A percentile compares a stretch with the other conserved stretches of the same genome.
Conservation (phyloP, 768 basidiomycete genomes). For the Candolleomyces efflorescens region DNA sequence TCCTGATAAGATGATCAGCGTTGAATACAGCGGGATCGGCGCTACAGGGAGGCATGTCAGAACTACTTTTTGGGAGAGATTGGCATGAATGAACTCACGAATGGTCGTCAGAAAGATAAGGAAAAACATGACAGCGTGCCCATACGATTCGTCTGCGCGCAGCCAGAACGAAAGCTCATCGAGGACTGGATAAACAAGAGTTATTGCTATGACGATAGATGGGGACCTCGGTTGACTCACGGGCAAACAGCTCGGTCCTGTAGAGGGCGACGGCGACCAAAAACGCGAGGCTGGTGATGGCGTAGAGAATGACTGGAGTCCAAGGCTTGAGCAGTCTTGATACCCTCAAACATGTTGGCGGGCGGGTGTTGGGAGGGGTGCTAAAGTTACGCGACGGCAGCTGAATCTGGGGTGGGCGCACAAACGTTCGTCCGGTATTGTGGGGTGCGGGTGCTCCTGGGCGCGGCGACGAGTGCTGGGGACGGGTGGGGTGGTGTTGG, state of each 20-base stretch:
- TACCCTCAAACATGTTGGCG: conserved; percentile 48
- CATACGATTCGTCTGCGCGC: conserved; percentile 64
- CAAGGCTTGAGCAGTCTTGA: conserved; percentile 63
- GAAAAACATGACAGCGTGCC: conserved; percentile 73
- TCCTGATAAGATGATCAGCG: conserved; percentile 86
- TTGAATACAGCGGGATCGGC: conserved; percentile 89
- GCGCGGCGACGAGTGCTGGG: not conserved
- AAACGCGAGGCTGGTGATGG: conserved; percentile 71
- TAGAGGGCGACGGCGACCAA: conserved; percentile 80
- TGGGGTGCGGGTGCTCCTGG: not conserved
- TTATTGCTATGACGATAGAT: conserved; percentile 7
- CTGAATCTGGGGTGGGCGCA: not conserved
- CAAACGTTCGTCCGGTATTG: not conserved
- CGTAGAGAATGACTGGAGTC: conserved; percentile 76
- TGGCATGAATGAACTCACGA: conserved; percentile 49
- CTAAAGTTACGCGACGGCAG: not conserved
- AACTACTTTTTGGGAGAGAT: not conserved
- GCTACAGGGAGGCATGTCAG: conserved; percentile 41
- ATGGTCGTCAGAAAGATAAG: conserved; percentile 86
- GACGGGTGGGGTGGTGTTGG: not conserved
- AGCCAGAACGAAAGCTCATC: conserved; percentile 81
- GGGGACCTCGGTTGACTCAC: conserved; percentile 39
- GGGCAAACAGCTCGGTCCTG: conserved; percentile 75
- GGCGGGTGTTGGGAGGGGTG: conserved; percentile 13
- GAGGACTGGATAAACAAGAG: conserved; percentile 46